Conservation (phyloP, 1,284 basidiomycete genomes). For the Inonotus hispidus region DNA sequence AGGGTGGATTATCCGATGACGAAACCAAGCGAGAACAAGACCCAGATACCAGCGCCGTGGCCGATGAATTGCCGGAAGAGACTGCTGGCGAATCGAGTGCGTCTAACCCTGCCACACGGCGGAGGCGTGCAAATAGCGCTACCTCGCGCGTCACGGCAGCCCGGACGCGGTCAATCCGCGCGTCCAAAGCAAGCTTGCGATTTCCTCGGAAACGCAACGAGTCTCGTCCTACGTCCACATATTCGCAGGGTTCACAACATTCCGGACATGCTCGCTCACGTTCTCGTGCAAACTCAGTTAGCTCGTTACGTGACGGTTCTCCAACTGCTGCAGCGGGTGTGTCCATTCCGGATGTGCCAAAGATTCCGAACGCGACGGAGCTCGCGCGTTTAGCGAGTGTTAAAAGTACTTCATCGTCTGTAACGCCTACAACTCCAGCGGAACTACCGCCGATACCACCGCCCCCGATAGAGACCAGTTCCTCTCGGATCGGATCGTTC, state of each 20-base stretch:
- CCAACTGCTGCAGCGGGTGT: slow-evolving; percentile 2
- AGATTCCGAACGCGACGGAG: slow-evolving; percentile 11
- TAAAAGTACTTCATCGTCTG: background rate
- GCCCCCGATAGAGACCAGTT: slow-evolving; percentile 3
- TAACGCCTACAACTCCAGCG: background rate
- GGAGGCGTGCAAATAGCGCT: slow-evolving; percentile 32
- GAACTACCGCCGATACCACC: background rate
- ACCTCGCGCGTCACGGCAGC: slow-evolving; percentile 50
- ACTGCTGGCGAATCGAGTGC: slow-evolving; percentile 6
- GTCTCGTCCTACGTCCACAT: slow-evolving; percentile 10
- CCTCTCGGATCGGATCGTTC: slow-evolving; percentile 1
- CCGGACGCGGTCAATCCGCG: slow-evolving; percentile 49
- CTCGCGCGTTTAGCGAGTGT: slow-evolving; percentile 9
- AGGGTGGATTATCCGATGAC: background rate
- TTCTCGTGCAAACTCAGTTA: background rate
- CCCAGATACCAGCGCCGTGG: background rate
- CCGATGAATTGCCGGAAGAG: slow-evolving; percentile 1
- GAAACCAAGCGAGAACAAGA: background rate
- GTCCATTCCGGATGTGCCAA: slow-evolving; percentile 13
- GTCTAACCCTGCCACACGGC: slow-evolving; percentile 6
- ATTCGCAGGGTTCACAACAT: slow-evolving; percentile 1
- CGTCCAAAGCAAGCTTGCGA: slow-evolving; percentile 54
- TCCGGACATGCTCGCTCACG: slow-evolving; percentile 9
- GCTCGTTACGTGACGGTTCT: background rate
- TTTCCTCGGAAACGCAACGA: slow-evolving; percentile 31